These are phyloP conservation scores for Amanita pseudoporphyria DNA, from an alignment of 768 basidiomycete species.

Conservation along the genomic window DNA sequence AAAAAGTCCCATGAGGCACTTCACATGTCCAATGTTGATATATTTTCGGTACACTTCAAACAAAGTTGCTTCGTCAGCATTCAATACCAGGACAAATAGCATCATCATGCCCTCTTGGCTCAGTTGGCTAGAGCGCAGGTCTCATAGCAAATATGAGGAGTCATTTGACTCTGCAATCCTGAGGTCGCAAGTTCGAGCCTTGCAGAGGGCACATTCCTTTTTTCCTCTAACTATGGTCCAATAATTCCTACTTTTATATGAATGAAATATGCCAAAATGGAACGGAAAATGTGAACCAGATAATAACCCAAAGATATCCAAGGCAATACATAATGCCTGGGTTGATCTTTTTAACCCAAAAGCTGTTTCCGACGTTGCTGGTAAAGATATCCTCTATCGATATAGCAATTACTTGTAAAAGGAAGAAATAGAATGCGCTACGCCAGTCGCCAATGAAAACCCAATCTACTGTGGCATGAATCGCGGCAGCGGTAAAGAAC, in stretches of 20 bases:
- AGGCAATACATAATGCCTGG: background rate
- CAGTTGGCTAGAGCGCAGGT: slow-evolving; percentile 49
- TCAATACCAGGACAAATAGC: background rate
- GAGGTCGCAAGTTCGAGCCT: slow-evolving; percentile 11
- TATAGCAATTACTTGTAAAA: slow-evolving; percentile 22
- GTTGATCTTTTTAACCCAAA: background rate
- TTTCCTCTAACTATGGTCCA: background rate
- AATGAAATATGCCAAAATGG: slow-evolving; percentile 1
- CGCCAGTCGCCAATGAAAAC: slow-evolving; percentile 13
- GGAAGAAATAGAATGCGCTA: slow-evolving; percentile 13
- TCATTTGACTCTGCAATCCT: background rate
- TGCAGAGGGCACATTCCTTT: slow-evolving; percentile 9
- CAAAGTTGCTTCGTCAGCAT: background rate
- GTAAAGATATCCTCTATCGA: slow-evolving; percentile 23
- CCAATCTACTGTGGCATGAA: slow-evolving; percentile 25
- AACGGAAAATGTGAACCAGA: background rate
- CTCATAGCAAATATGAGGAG: slow-evolving; percentile 32
- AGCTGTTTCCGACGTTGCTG: slow-evolving; percentile 5
- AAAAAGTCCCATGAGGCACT: too few relatives aligned
- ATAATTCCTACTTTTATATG: background rate
- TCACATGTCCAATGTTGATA: too few relatives aligned
- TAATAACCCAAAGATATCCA: slow-evolving; percentile 2
- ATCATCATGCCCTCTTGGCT: slow-evolving; percentile 30
- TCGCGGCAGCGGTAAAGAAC: slow-evolving; percentile 24
- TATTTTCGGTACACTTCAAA: too few relatives aligned